Evolutionary conservation across 805 yeast genomes (phyloP), one percentile per base, ranked within the genome.

Genomic region (Saccharomycopsis guyanensis): DNA sequence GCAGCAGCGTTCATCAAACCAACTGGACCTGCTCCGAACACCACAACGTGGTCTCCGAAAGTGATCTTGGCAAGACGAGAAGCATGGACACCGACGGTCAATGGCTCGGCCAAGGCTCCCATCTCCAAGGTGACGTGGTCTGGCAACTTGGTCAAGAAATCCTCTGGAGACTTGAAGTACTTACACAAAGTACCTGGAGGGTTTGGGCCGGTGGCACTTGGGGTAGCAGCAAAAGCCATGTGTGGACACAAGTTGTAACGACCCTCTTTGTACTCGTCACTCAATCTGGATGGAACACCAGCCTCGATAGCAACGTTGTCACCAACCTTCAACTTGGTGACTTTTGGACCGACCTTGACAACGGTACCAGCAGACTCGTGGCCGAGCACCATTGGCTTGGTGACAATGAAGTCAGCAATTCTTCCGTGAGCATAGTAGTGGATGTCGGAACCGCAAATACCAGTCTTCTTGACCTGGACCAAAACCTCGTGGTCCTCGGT

Each of bases 1-100:
- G 77, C 84, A 32, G 81, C 80, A 35, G 88, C 86, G 46, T 78
- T 71, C 49, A 86, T 68, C 41, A 86, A 64, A 20, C 95, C 96
- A 50, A 87, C 87, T 6, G 95, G 95, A 10, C 96, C 96, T 24
- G 94, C 94, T 45, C 95, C 96, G 51, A 82, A 81, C 1, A 86
- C 85, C 37, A 76, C 80, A n/a, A 81, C 85, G 19, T 68, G 64
- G 45, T 80, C 82, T 47, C 91, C 89, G 57, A 82, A 80, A 22
- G 64, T 68, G 45, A 82, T 68, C 31, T 66, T 65, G 3, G 80
- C 88, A 41, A 75, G 68, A 59, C 76, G 80, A 45, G 76, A 71
- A 7, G 88, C 86, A 60, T 87, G 96, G 4, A 86, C 93, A 41
- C 82, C 96, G 42, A 87, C 96, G 22, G 86, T 72, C 57, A 86